Percentiles rank a stretch among this genome's conserved stretches.
Evolutionary conservation across 192 early-diverging fungal species (phyloP).

Genomic region (Phlyctochytrium arcticum): DNA sequence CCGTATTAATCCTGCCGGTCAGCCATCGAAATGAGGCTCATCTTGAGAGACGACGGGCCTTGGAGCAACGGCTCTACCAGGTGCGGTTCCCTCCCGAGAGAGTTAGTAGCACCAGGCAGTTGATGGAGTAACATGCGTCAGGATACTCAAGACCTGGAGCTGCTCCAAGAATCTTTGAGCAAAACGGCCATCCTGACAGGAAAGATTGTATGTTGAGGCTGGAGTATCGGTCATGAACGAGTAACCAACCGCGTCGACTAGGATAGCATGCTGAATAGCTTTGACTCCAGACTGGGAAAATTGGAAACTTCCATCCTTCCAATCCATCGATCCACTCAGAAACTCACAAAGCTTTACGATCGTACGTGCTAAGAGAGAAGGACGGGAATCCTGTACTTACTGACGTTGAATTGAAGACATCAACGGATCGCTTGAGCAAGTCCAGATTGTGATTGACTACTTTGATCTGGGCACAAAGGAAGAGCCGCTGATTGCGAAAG

Average conservation of each 20-base stretch:
- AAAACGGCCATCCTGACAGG: conserved; percentile 46
- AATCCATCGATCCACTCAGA: conserved; percentile 72
- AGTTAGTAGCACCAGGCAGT: not conserved
- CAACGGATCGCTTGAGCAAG: conserved; percentile 53
- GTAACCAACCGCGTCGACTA: conserved; percentile 29
- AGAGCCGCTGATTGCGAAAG: conserved; percentile 62
- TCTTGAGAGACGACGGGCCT: conserved; percentile 20
- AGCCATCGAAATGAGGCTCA: conserved; percentile 22
- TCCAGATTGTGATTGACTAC: conserved; percentile 60
- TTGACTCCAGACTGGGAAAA: conserved; percentile 67
- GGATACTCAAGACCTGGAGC: conserved; percentile 47
- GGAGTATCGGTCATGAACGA: not conserved
- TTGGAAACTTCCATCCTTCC: conserved; percentile 76
- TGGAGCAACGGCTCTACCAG: conserved; percentile 31
- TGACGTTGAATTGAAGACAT: conserved; percentile 50
- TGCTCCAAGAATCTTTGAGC: conserved; percentile 48
- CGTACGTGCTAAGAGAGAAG: conserved; percentile 45
- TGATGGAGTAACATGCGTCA: conserved; percentile 4
- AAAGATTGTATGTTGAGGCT: conserved; percentile 41
- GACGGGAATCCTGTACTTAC: not conserved
- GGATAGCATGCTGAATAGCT: conserved; percentile 67
- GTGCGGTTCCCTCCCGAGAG: not conserved
- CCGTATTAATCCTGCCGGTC: not conserved
- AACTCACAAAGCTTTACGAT: conserved; percentile 65
- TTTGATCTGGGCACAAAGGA: conserved; percentile 66